These are phyloP conservation scores for Fusarium anguioides DNA, from an alignment of 2,329 filamentous ascomycete species.

Conservation along the genomic window DNA sequence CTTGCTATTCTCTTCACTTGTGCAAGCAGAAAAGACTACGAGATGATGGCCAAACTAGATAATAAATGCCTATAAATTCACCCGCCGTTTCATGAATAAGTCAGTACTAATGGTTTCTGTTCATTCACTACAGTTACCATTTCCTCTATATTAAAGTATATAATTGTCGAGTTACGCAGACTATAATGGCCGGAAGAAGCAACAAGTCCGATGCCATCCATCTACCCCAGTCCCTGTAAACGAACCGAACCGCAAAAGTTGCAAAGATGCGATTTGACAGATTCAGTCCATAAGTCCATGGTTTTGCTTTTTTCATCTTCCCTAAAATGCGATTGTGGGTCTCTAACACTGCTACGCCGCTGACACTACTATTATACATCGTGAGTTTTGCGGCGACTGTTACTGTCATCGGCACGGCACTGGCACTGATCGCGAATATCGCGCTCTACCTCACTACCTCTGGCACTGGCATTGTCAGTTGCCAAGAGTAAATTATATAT, in stretches of 20 bases:
- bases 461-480: not conserved
- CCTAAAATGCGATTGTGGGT: slow-evolving; percentile 6
- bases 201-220: slow-evolving; percentile 10
- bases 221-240: slow-evolving; percentile 9
- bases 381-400: not conserved
- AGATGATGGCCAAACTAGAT: not conserved
- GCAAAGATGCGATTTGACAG: slow-evolving; percentile 8
- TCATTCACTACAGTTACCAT: not conserved
- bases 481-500: slow-evolving; percentile 15
- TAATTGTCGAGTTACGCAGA: slow-evolving; percentile 2
- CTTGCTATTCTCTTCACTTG: not conserved
- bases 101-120: not conserved
- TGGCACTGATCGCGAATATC: not conserved
- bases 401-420: not conserved
- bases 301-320: slow-evolving; percentile 23
- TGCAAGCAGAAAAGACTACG: not conserved
- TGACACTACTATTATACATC: slow-evolving; percentile 1
- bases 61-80: too few relatives aligned
- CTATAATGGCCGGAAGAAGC: not conserved
- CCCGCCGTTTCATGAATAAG: not conserved
- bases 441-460: not conserved
- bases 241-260: not conserved
- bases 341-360: not conserved
- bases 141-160: not conserved
- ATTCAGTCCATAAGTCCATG: not conserved